These are phyloP conservation scores for Thermomyces lanuginosus DNA, from an alignment of 2,329 filamentous ascomycete genomes.

Conservation along the genomic window DNA sequence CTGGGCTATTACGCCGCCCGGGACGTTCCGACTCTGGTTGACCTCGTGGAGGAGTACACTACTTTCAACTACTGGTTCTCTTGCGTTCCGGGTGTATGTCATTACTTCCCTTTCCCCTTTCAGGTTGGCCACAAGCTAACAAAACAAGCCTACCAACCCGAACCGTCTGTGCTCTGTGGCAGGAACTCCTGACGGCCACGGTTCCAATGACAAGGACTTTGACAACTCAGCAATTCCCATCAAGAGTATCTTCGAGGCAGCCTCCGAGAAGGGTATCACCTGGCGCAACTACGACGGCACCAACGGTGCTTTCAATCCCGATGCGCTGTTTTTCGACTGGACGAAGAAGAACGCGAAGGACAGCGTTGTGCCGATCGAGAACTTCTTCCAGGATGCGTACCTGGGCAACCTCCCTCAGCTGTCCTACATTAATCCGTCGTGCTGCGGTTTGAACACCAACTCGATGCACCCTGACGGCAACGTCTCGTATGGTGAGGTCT, in stretches of 20 bases:
- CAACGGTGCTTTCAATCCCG: constrained; percentile 14
- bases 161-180: constrained; percentile 22
- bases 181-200: constrained; percentile 19
- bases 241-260: constrained; percentile 26
- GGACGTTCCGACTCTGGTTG: constrained; percentile 27
- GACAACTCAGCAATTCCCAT: constrained; percentile 15
- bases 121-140: constrained; percentile 3
- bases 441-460: constrained; percentile 22
- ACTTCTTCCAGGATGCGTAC: constrained; percentile 21
- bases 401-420: constrained; percentile 18
- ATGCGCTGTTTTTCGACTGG: constrained; percentile 21
- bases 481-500: constrained; percentile 20
- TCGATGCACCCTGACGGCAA: constrained; percentile 19
- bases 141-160: constrained; percentile 26
- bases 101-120: background rate
- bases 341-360: constrained; percentile 14
- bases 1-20: constrained; percentile 31
- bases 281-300: constrained; percentile 23
- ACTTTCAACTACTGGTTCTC: constrained; percentile 33
- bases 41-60: constrained; percentile 25
- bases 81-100: constrained; percentile 26
- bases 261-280: constrained; percentile 16
- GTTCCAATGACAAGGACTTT: constrained; percentile 17
- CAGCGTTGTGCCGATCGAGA: constrained; percentile 15
- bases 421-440: constrained; percentile 24